These are phyloP conservation scores for Dorcoceras hygrometricum DNA, from an alignment of 257 asterid genomes.

Conservation along the genomic window DNA sequence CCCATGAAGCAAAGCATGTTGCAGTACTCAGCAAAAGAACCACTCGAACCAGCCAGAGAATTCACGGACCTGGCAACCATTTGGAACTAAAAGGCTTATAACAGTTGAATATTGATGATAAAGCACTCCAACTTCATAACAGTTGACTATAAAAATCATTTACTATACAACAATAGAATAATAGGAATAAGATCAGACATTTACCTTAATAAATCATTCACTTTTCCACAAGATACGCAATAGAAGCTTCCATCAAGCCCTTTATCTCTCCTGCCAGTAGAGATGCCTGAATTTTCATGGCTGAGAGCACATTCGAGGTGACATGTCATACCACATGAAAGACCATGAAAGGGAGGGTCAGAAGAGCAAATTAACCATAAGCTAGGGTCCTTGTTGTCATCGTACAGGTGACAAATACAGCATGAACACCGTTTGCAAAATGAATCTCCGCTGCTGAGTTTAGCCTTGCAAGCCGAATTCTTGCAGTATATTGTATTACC, in stretches of 20 bases:
- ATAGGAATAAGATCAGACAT: constrained; percentile 10
- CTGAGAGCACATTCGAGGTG: constrained; percentile 77
- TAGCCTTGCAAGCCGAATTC: constrained; percentile 76
- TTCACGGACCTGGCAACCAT: background rate
- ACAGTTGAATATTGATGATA: background rate
- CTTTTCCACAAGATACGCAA: constrained; percentile 73
- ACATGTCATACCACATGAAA: constrained; percentile 76
- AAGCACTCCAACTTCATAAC: background rate
- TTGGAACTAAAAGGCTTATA: background rate
- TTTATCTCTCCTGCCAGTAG: constrained; percentile 41
- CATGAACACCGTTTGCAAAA: constrained; percentile 88
- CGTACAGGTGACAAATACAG: constrained; percentile 66
- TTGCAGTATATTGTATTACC: constrained; percentile 40
- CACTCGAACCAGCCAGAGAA: background rate
- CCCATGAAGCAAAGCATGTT: background rate
- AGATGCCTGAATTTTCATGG: constrained; percentile 54
- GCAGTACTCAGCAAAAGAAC: background rate
- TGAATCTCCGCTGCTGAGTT: constrained; percentile 37
- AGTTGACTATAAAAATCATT: background rate
- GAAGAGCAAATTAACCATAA: constrained; percentile 71
- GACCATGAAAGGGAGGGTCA: constrained; percentile 50
- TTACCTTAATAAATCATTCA: constrained; percentile 76
- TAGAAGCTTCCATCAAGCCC: constrained; percentile 70
- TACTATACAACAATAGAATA: constrained; percentile 1
- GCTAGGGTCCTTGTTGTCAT: constrained; percentile 87